phyloP scores from a whole-genome alignment of 352 stramenopile genomes.

The Phytophthora citrophthora region DNA sequence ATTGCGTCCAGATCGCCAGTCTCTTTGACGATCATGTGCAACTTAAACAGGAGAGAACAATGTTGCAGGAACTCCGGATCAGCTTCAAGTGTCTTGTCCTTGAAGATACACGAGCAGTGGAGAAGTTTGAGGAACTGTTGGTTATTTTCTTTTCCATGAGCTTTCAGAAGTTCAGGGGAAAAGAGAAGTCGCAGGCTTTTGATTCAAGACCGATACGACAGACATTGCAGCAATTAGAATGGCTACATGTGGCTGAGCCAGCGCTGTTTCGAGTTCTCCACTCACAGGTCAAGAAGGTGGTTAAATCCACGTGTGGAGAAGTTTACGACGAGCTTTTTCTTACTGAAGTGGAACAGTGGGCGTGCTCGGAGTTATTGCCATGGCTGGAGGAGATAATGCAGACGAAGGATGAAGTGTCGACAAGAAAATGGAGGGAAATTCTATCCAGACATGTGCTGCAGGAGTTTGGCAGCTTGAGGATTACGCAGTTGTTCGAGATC shows the following conservation, averaged over 20 bases:
- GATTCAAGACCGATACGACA: constrained; percentile 55
- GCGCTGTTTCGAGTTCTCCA: constrained; percentile 61
- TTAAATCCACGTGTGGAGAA: constrained; percentile 54
- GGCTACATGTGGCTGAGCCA: constrained; percentile 54
- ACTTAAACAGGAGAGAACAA: constrained; percentile 16
- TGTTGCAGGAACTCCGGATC: constrained; percentile 57
- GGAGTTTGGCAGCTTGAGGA: constrained; percentile 80
- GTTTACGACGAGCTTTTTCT: constrained; percentile 58
- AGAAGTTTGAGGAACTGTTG: constrained; percentile 68
- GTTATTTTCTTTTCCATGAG: constrained; percentile 79
- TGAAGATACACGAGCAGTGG: constrained; percentile 38
- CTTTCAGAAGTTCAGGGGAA: constrained; percentile 67
- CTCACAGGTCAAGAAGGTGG: constrained; percentile 59
- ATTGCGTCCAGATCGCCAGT: constrained; percentile 71
- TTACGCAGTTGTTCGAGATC: constrained; percentile 96
- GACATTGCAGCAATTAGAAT: constrained; percentile 62
- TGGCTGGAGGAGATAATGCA: constrained; percentile 67
- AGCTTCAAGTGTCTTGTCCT: constrained; percentile 66
- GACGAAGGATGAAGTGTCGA: constrained; percentile 16
- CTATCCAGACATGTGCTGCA: constrained; percentile 60
- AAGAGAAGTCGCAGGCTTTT: constrained; percentile 62
- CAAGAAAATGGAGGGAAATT: constrained; percentile 50
- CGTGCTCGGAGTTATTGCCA: constrained; percentile 54
- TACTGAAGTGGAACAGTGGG: constrained; percentile 56
- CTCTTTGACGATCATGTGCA: constrained; percentile 51